A percentile compares a stretch with the other conserved stretches of the same genome.
Conservation (phyloP, 768 basidiomycete genomes). For the Dacryopinax primogenitus region DNA sequence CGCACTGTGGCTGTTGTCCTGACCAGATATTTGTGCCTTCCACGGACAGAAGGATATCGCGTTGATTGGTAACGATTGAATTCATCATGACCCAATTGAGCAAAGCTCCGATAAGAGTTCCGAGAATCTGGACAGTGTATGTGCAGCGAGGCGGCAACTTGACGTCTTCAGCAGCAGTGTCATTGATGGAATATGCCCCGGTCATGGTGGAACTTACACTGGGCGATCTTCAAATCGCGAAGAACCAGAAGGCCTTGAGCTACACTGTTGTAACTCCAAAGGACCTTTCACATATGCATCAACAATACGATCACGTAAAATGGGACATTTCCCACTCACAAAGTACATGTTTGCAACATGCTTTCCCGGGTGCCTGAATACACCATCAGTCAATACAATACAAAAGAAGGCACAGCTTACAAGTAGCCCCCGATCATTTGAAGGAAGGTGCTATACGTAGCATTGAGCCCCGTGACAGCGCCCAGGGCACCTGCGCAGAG, state of each 20-base stretch:
- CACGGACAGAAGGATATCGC: conserved; percentile 39
- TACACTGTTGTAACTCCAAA: conserved; percentile 30
- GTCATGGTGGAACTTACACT: no score
- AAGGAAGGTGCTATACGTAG: conserved; percentile 30
- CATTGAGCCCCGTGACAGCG: conserved; percentile 38
- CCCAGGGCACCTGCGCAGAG: conserved; percentile 30
- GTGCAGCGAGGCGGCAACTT: conserved; percentile 55
- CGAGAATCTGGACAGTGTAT: conserved; percentile 45
- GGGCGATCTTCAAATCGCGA: conserved; percentile 45
- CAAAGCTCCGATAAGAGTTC: conserved; percentile 40
- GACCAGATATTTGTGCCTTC: conserved; percentile 52
- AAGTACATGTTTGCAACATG: conserved; percentile 57
- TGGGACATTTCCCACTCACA: conserved; percentile 8
- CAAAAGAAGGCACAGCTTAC: neutral
- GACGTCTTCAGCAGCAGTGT: conserved; percentile 33
- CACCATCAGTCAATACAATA: neutral
- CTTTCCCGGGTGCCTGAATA: conserved; percentile 41
- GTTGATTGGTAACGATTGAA: conserved; percentile 40
- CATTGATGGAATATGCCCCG: no score
- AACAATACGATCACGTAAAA: neutral
- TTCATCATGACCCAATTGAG: conserved; percentile 48
- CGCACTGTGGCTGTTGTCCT: neutral
- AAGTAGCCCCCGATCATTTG: conserved; percentile 38
- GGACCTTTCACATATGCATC: neutral
- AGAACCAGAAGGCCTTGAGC: conserved; percentile 42